These are phyloP conservation scores for Coemansia sp. DNA, from an alignment of 192 early-diverging fungal genomes.

Conservation along the genomic window DNA sequence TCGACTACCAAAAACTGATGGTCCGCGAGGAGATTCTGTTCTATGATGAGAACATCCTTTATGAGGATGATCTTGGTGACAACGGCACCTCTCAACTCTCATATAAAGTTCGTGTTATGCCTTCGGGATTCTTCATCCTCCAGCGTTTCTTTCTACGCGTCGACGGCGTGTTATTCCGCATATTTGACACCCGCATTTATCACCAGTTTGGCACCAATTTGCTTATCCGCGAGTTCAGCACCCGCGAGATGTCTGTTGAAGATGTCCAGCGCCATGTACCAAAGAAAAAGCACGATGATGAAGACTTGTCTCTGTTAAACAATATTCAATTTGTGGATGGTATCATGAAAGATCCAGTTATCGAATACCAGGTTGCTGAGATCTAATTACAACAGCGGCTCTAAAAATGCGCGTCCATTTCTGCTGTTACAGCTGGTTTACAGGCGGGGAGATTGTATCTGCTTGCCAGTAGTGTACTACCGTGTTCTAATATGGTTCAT, in stretches of 20 bases:
- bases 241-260: constrained; percentile 64
- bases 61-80: constrained; percentile 95
- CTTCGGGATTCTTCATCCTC: constrained; percentile 82
- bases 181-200: constrained; percentile 88
- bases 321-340: constrained; percentile 50
- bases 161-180: constrained; percentile 87
- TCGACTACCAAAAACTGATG: constrained; percentile 78
- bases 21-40: constrained; percentile 84
- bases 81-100: constrained; percentile 84
- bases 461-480: background rate
- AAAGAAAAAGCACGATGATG: constrained; percentile 43
- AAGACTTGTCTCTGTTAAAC: constrained; percentile 50
- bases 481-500: constrained; percentile 31
- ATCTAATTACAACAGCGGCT: constrained; percentile 1
- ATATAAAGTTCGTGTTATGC: constrained; percentile 91
- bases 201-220: constrained; percentile 74
- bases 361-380: constrained; percentile 35
- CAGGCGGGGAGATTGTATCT: background rate
- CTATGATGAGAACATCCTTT: constrained; percentile 92
- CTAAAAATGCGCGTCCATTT: no score
- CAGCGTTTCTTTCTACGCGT: constrained; percentile 89
- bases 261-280: constrained; percentile 46
- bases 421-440: background rate
- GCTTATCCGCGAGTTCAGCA: constrained; percentile 71
- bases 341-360: constrained; percentile 27